These are phyloP conservation scores for Diplotaxis tenuifolia DNA, from an alignment of 345 rosid species.

Conservation along the genomic window DNA sequence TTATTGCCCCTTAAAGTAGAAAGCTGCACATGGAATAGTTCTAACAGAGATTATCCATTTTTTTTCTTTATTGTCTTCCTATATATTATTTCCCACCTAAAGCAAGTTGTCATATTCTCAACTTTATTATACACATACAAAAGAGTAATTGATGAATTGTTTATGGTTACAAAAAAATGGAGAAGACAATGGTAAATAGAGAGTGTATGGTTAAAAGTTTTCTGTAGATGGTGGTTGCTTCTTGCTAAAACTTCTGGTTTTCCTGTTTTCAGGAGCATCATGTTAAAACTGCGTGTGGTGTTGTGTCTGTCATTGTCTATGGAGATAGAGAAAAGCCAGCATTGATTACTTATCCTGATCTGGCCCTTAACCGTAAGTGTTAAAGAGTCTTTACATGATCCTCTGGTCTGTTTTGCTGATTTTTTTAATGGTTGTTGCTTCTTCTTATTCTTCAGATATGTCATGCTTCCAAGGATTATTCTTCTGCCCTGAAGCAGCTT, in stretches of 20 bases:
- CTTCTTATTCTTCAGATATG: slow-evolving; percentile 54
- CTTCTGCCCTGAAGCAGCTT: slow-evolving; percentile 94
- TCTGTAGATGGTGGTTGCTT: not conserved
- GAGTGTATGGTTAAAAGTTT: not conserved
- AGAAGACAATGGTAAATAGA: slow-evolving; percentile 32
- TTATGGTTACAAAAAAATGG: no score
- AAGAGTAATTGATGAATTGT: slow-evolving; percentile 19
- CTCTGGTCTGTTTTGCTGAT: not conserved
- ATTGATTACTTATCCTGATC: slow-evolving; percentile 82
- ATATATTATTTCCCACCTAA: slow-evolving; percentile 29
- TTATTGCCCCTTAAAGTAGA: slow-evolving; percentile 27
- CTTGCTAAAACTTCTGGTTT: slow-evolving; percentile 14
- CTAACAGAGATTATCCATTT: slow-evolving; percentile 34
- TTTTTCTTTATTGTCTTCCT: slow-evolving; percentile 10
- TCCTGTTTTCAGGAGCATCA: slow-evolving; percentile 64
- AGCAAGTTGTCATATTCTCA: slow-evolving; percentile 26
- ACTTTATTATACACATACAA: slow-evolving; percentile 20
- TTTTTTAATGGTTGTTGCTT: not conserved
- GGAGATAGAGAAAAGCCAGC: slow-evolving; percentile 90
- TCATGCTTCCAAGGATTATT: slow-evolving; percentile 94
- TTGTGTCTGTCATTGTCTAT: slow-evolving; percentile 77
- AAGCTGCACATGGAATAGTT: slow-evolving; percentile 60
- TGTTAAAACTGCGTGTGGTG: slow-evolving; percentile 67
- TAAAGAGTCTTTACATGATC: slow-evolving; percentile 6
- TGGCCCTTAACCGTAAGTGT: slow-evolving; percentile 75